Evolutionary conservation across 2,329 filamentous ascomycete species (phyloP).

Genomic region (Penicillium paneum): DNA sequence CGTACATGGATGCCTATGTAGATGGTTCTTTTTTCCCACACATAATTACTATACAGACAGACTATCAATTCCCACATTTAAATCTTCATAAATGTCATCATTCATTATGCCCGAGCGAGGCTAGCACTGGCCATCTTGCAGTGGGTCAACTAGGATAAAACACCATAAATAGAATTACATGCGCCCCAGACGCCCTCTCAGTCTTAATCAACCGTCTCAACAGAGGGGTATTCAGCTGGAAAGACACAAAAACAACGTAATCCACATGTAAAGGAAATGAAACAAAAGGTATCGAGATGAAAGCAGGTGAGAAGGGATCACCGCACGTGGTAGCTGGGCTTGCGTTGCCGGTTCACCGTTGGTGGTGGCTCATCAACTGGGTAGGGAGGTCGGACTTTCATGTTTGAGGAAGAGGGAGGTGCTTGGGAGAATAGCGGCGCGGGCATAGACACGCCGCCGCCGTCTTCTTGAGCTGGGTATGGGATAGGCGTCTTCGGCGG

Average conservation of each 20-base stretch:
- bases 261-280: not conserved
- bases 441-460: constrained; percentile 33
- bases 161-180: not conserved
- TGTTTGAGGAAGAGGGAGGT: constrained; percentile 12
- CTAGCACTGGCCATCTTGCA: not conserved
- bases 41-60: constrained; percentile 11
- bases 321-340: constrained; percentile 67
- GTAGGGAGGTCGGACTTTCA: constrained; percentile 61
- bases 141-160: not conserved
- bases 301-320: constrained; percentile 28
- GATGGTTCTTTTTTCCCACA: not conserved
- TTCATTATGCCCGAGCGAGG: constrained; percentile 9
- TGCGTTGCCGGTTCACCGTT: constrained; percentile 77
- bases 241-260: constrained; percentile 1
- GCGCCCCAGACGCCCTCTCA: not conserved
- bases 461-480: constrained; percentile 40
- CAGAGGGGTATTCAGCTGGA: constrained; percentile 7
- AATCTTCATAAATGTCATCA: constrained; percentile 21
- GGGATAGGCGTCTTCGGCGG: constrained; percentile 75
- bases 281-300: not conserved
- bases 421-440: constrained; percentile 34
- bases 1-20: not conserved
- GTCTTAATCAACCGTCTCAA: constrained; percentile 1
- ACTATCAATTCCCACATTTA: constrained; percentile 1
- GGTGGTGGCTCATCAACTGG: constrained; percentile 79